A percentile compares a stretch with the other conserved stretches of the same genome.
Evolutionary conservation across 208 protist genomes (phyloP).

Genomic region (Trypanosoma congolense): DNA sequence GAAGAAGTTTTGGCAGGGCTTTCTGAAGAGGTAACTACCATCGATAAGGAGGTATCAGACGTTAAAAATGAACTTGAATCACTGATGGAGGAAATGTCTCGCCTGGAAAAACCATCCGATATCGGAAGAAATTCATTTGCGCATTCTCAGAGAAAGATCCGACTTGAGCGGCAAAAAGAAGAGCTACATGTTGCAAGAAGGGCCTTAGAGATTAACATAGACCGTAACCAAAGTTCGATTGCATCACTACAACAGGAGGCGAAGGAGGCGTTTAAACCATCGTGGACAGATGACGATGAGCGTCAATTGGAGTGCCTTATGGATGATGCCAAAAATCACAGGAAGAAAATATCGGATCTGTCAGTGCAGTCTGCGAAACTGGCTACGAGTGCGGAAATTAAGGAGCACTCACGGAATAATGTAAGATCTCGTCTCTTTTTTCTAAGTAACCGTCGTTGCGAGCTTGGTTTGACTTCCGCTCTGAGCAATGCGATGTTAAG

Average conservation of each 20-base stretch:
- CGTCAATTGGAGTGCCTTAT: constrained; percentile 54
- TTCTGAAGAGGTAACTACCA: constrained; percentile 61
- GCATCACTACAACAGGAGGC: constrained; percentile 37
- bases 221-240: constrained; percentile 26
- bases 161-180: constrained; percentile 42
- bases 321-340: constrained; percentile 32
- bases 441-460: constrained; percentile 52
- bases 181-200: constrained; percentile 36
- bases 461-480: constrained; percentile 53
- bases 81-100: constrained; percentile 46
- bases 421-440: constrained; percentile 43
- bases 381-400: constrained; percentile 56
- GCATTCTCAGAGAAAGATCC: constrained; percentile 24
- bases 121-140: constrained; percentile 39
- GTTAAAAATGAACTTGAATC: constrained; percentile 69
- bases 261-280: constrained; percentile 58
- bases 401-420: constrained; percentile 69
- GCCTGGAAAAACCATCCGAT: constrained; percentile 41
- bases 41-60: constrained; percentile 76
- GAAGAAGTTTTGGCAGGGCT: constrained; percentile 37
- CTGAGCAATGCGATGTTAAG: constrained; percentile 23
- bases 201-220: constrained; percentile 40
- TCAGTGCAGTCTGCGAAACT: constrained; percentile 48
- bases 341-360: constrained; percentile 27
- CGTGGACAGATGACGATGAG: constrained; percentile 64